phyloP scores from a whole-genome alignment of 305 asterid genomes.

The Salvia sclarea region DNA sequence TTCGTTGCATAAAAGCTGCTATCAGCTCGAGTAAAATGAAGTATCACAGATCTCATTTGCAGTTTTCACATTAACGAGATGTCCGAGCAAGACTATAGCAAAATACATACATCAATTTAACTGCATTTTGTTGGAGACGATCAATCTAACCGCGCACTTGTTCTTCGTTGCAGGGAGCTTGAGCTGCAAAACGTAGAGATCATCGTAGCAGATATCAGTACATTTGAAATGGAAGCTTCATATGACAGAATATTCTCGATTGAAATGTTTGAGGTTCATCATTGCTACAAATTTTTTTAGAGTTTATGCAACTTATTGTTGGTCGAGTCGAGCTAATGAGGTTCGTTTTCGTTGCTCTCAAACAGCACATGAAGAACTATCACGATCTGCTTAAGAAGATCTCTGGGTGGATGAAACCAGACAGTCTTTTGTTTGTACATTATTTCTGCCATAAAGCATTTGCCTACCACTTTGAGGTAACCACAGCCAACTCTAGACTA shows the following conservation, averaged over 20 bases:
- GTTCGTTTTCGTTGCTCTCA: constrained; percentile 14
- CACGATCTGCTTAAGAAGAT: constrained; percentile 75
- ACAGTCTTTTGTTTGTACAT: constrained; percentile 68
- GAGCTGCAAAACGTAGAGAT: constrained; percentile 72
- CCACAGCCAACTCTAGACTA: not conserved
- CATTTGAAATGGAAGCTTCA: constrained; percentile 79
- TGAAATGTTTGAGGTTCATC: constrained; percentile 84
- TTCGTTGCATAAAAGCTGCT: not conserved
- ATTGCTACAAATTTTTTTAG: too few species aligned
- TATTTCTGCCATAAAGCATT: constrained; percentile 84
- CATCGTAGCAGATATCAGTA: constrained; percentile 76
- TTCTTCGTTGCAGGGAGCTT: constrained; percentile 49
- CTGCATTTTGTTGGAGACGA: not conserved
- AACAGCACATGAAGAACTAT: constrained; percentile 92
- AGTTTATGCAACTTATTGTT: not conserved
- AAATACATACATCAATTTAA: not conserved
- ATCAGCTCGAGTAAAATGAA: not conserved
- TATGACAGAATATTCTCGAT: constrained; percentile 85
- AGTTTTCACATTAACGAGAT: not conserved
- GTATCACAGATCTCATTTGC: not conserved
- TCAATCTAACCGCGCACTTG: constrained; percentile 6
- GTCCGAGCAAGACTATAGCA: not conserved
- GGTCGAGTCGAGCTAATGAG: not conserved
- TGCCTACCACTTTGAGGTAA: constrained; percentile 94
- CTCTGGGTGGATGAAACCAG: constrained; percentile 81